A percentile compares a stretch with the other conserved stretches of the same genome.
Conservation (phyloP, 768 basidiomycete genomes). For the Hericium alpestre region DNA sequence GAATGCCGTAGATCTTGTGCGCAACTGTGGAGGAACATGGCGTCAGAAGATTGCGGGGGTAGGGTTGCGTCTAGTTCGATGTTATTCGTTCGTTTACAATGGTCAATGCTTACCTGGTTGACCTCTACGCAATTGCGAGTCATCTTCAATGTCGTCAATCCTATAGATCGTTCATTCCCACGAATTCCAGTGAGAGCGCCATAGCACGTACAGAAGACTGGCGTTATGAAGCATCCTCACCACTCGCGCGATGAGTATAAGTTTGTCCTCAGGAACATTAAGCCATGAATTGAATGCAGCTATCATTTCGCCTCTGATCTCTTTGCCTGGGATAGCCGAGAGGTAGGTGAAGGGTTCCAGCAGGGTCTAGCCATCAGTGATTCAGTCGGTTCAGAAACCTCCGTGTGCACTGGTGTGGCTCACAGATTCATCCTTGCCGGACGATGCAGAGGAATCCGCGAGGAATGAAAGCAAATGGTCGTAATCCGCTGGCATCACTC, state of each 20-base stretch:
- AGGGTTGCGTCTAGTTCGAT: background rate
- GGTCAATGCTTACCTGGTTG: constrained; percentile 46
- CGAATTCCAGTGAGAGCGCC: background rate
- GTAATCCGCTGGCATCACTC: background rate
- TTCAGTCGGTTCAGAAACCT: background rate
- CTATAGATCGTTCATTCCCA: constrained; percentile 28
- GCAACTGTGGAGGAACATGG: constrained; percentile 42
- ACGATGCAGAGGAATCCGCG: background rate
- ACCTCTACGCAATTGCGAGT: constrained; percentile 77
- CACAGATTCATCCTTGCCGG: background rate
- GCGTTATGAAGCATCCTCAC: constrained; percentile 94
- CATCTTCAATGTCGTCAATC: constrained; percentile 92
- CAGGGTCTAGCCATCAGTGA: constrained; percentile 29
- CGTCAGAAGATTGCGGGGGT: background rate
- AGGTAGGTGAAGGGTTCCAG: constrained; percentile 87
- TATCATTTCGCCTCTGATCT: constrained; percentile 78
- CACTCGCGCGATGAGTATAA: constrained; percentile 64
- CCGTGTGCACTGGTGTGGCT: background rate
- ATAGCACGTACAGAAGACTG: constrained; percentile 62
- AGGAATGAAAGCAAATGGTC: background rate
- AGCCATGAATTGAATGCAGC: constrained; percentile 94
- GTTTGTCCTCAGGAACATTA: constrained; percentile 60
- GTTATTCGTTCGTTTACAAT: background rate
- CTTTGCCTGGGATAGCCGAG: constrained; percentile 81
- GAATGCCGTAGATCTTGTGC: constrained; percentile 93